Evolutionary conservation across 2,329 filamentous ascomycete species (phyloP).

Genomic region (Intubia oerlemansii): DNA sequence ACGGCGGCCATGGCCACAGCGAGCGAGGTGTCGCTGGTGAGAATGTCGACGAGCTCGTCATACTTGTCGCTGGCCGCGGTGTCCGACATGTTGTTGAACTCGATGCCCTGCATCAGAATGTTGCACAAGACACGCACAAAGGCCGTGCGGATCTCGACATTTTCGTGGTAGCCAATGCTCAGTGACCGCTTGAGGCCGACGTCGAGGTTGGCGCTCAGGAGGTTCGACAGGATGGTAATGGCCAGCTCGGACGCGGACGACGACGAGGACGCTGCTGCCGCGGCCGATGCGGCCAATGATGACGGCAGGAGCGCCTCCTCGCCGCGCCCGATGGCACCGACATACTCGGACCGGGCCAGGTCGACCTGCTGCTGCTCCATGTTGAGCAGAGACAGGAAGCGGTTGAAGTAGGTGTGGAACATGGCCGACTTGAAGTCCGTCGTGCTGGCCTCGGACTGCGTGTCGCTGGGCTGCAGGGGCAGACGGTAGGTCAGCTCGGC

Average conservation of each 20-base stretch:
- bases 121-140: slow-evolving; percentile 52
- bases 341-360: slow-evolving; percentile 35
- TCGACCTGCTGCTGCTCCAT: slow-evolving; percentile 30
- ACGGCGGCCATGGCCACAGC: slow-evolving; percentile 42
- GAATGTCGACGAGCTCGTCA: slow-evolving; percentile 38
- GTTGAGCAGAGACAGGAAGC: slow-evolving; percentile 44
- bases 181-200: slow-evolving; percentile 49
- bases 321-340: slow-evolving; percentile 46
- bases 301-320: too few species aligned
- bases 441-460: slow-evolving; percentile 41
- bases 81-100: slow-evolving; percentile 48
- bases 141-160: slow-evolving; percentile 45
- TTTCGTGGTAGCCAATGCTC: slow-evolving; percentile 50
- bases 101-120: slow-evolving; percentile 48
- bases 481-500: slow-evolving; percentile 44
- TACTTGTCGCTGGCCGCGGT: slow-evolving; percentile 48
- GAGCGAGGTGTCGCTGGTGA: slow-evolving; percentile 40
- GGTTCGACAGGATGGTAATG: slow-evolving; percentile 46
- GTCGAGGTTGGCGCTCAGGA: slow-evolving; percentile 50
- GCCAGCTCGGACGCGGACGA: slow-evolving; percentile 37
- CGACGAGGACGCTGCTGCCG: too few species aligned
- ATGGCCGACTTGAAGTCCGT: slow-evolving; percentile 50
- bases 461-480: slow-evolving; percentile 42
- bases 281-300: too few species aligned
- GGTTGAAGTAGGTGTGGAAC: slow-evolving; percentile 51